Evolutionary conservation across 768 basidiomycete genomes (phyloP), one percentile per base, ranked within the genome.

Genomic region (Termitomyces sp.): DNA sequence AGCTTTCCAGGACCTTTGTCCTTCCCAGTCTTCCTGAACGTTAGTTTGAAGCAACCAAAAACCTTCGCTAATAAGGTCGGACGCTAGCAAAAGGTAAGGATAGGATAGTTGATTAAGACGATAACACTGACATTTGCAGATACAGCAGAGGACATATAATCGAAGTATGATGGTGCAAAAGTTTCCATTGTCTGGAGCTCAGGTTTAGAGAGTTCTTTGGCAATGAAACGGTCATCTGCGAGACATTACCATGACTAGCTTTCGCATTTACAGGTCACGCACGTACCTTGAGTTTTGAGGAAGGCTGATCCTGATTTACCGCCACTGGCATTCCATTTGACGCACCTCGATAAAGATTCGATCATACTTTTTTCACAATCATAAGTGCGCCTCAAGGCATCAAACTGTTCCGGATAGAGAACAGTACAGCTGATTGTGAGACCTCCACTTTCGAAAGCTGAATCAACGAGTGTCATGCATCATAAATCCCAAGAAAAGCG

Each of bases 261-360:
- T 19, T 40, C 7, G 3, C 24, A 43, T 41, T 2, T n/a, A 42
- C 17, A 48, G 19, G 3, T 10, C 9, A 61, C 75, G 38, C 10
- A 61, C 76, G 40, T 56, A 92, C 95, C 95, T 76, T 85, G 78
- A 15, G 96, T 98, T 72, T 98, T 98, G 61, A 98, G 71, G 72
- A 99, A 98, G 0, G 92, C 94, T 4, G 93, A 97, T 12, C 96
- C 95, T 10, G 93, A 97, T 68, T 98, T 98, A 8, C 97, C 97
- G 22, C 97, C 97, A 54, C 82, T 87, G 0, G 93, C 87, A 64
- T 98, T 87, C 91, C 95, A 99, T 67, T 96, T 96, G 59, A 96
- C 82, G 67, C 97, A 99, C 26, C 96, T 78, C 0, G 97, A 87
- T 15, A 99, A 72, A 0, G 92, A 94, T 67, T 98, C 94, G 41